Evolutionary conservation across 176 grass and related monocot genomes (phyloP).

Genomic region (Themeda triandra): DNA sequence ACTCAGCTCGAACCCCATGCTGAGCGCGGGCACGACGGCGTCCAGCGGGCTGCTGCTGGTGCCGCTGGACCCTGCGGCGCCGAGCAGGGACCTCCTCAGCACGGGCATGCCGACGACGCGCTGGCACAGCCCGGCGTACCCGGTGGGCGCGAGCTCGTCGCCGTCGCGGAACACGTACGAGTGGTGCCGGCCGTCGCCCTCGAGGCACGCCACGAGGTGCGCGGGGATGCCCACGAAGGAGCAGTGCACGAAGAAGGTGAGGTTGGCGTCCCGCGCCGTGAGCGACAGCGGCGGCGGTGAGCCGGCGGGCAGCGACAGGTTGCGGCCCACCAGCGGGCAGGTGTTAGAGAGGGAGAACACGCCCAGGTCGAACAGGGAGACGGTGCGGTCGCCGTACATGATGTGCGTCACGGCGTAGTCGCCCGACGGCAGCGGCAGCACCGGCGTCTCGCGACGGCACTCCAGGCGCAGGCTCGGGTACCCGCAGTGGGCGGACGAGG

Average conservation of each 20-base stretch:
- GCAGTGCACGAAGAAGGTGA: conserved; percentile 54
- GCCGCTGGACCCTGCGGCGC: neutral
- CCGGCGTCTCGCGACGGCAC: conserved; percentile 31
- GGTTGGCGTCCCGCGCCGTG: conserved; percentile 32
- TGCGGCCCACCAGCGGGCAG: conserved; percentile 43
- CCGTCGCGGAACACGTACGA: conserved; percentile 54
- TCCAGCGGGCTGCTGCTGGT: conserved; percentile 13
- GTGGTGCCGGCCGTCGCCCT: conserved; percentile 51
- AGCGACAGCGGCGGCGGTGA: conserved; percentile 33
- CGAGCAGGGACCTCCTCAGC: conserved; percentile 33
- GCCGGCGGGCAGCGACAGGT: conserved; percentile 15
- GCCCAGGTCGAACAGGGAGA: conserved; percentile 39
- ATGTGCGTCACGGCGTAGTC: conserved; percentile 46
- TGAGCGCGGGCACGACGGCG: conserved; percentile 36
- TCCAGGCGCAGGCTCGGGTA: conserved; percentile 38
- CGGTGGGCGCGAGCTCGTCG: conserved; percentile 26
- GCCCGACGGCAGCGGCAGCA: conserved; percentile 39
- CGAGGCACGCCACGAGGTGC: conserved; percentile 46
- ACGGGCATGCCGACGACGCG: conserved; percentile 38
- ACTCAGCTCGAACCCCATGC: conserved; percentile 52
- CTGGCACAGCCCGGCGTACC: conserved; percentile 22
- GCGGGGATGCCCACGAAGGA: conserved; percentile 27
- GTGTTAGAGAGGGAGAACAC: conserved; percentile 45
- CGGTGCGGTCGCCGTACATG: conserved; percentile 31
- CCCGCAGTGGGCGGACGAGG: conserved; percentile 17